phyloP scores from a whole-genome alignment of 73 alveolate species.

The Paramecium sonneborni region DNA sequence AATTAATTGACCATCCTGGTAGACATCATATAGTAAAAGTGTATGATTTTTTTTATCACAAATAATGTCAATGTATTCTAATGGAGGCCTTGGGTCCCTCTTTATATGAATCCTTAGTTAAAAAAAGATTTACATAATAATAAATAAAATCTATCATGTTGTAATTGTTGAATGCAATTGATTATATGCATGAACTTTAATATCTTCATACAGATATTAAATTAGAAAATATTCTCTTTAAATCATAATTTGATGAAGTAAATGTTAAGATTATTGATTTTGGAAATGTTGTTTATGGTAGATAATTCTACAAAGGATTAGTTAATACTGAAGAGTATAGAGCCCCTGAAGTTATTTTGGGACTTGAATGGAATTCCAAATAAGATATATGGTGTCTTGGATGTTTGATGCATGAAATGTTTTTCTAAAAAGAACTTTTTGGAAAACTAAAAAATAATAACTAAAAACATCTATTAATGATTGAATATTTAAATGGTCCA shows the following conservation, averaged over 20 bases:
- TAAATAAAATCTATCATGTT: background rate
- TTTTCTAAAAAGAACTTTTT: constrained; percentile 84
- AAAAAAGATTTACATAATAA: background rate
- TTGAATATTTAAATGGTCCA: background rate
- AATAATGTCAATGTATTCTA: background rate
- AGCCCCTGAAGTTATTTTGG: constrained; percentile 97
- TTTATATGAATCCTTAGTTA: background rate
- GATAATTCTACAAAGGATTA: constrained; percentile 74
- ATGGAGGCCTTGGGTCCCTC: background rate
- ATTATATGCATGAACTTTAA: constrained; percentile 62
- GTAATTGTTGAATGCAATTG: constrained; percentile 41
- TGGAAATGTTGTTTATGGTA: constrained; percentile 83
- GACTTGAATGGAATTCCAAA: constrained; percentile 87
- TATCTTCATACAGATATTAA: constrained; percentile 88
- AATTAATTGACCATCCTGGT: constrained; percentile 22
- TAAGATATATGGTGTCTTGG: constrained; percentile 98
- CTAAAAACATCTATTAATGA: background rate
- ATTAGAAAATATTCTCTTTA: constrained; percentile 84
- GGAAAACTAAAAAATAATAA: constrained; percentile 84
- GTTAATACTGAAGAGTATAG: constrained; percentile 93
- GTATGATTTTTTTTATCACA: background rate
- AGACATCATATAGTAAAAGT: background rate
- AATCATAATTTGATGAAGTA: constrained; percentile 66
- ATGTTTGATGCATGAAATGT: constrained; percentile 91
- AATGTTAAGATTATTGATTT: constrained; percentile 82